Evolutionary conservation across 1,284 basidiomycete genomes (phyloP), one percentile per base, ranked within the genome.

Genomic region (Puccinia hordei): DNA sequence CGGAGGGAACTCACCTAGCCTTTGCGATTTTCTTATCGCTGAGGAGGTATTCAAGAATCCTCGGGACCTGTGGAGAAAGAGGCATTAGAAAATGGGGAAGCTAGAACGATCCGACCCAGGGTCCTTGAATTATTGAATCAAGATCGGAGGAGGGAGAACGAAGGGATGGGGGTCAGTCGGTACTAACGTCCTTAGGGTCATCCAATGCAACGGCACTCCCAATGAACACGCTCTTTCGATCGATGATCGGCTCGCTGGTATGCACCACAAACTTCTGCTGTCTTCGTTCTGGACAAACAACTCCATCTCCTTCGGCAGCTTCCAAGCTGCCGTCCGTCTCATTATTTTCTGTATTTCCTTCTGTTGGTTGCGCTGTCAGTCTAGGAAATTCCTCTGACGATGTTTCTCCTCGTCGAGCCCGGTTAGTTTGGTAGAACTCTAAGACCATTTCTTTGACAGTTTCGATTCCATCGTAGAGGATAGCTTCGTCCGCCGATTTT

Each of bases 391-490:
- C 57, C 24, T 24, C 5, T 59, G 30, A 59, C 3, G 57, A 12
- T 9, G 24, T 27, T 12, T 59, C 30, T 66, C 15, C 33, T 88
- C 87, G 61, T 91, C 90, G 81, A 90, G 90, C 72, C 91, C 87
- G 35, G 8, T 73, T 33, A n/a, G 13, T 17, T 6, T n/a, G 51
- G 55, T 38, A 89, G 81, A 30, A 91, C 84, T 81, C 91, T 90
- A 0, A 88, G 89, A 0, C 87, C 89, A 65, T 88, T 89, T 61
- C 89, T 89, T 63, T 86, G 87, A 81, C 90, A 84, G 89, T 90
- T 84, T 93, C 91, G 13, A 95, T 86, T 13, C 94, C 93, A 82
- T 96, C 94, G 84, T 95, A 96, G 19, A 95, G 92, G 83, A 92
- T 93, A 17, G 93, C 90, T 0, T 88, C 88, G 72, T 91, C 93